A percentile compares a stretch with the other conserved stretches of the same genome.
phyloP scores from a whole-genome alignment of 2,329 filamentous ascomycete species.

The Monilinia vaccinii-corymbosi region DNA sequence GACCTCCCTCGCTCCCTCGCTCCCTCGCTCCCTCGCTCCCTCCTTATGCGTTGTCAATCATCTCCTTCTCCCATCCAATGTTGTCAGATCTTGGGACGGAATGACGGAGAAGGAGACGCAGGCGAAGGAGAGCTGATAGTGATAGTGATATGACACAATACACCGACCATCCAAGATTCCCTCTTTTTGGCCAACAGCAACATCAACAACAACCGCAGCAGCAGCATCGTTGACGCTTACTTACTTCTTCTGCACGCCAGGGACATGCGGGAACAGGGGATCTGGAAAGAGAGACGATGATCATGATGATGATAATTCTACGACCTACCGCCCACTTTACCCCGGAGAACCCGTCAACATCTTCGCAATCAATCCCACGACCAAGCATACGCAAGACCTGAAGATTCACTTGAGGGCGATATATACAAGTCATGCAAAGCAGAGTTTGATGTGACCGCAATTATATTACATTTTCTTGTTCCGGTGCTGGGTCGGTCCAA shows the following conservation, averaged over 20 bases:
- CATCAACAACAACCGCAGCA: no score
- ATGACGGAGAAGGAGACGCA: not conserved
- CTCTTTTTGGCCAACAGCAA: no score
- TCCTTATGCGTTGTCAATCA: slow-evolving; percentile 11
- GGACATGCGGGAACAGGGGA: not conserved
- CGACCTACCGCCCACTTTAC: not conserved
- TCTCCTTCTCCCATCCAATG: not conserved
- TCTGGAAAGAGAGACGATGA: not conserved
- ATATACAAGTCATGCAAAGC: not conserved
- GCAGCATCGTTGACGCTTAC: no score
- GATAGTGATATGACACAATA: no score
- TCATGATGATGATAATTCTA: not conserved
- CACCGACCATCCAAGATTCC: not conserved
- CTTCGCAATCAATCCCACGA: not conserved
- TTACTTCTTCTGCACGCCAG: not conserved
- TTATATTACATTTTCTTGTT: not conserved
- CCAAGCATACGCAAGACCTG: no score
- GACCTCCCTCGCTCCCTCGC: no score
- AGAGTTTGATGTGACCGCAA: not conserved
- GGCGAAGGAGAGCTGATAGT: no score
- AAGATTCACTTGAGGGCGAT: not conserved
- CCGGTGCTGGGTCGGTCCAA: slow-evolving; percentile 1
- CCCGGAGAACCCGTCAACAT: no score
- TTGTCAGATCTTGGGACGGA: slow-evolving; percentile 1
- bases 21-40: no score